Base-by-base conservation (phyloP, 139 green algal species). In the Asterochloris sp. region DNA sequence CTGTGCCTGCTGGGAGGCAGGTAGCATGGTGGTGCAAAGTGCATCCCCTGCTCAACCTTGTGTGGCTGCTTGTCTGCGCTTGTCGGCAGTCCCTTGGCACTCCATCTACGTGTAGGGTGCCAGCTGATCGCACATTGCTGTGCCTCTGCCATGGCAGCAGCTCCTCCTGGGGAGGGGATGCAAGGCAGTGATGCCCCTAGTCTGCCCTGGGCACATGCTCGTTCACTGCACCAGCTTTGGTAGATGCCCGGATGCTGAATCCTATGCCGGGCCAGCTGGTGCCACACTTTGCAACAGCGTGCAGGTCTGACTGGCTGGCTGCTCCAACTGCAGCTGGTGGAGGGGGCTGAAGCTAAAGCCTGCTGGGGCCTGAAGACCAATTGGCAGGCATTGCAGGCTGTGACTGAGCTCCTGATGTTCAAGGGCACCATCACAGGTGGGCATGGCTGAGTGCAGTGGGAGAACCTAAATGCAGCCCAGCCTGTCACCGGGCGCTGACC, bases 321-420 rank as follows among this genome's bases (percentile, higher is more conserved):
- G 66, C 4, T 76, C 62, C 87, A 92, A 68, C 76, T 90, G 14
- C 91, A 95, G 79, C 82, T 97, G 62, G 76, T 97, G 71, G 93
- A 94, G 60, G 91, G 84, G 0, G 94, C 93, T 15, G 94, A 97
- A 86, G 92, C 92, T 38, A 97, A 97, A 88, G 92, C 93, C 0
- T 92, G 91, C 76, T 96, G 93, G 81, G 94, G 90, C 13, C 86
- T 97, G 63, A 92, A 89, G 26, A 86, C 87, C 79, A 97, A 97
- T 88, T 97, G 86, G 63, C 6, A 78, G 24, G 87, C 66, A 4
- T 10, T 71, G 66, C 19, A 71, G 66, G 66, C 66, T 26, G 19
- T 71, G 19, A 71, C 66, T 71, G 66, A 71, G 66, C 66, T 26
- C 1, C 21, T 71, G 66, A 71, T 71, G 19, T 26, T 21, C 17